phyloP scores from a whole-genome alignment of 495 filamentous ascomycete species.

The Neurospora tetraspora region DNA sequence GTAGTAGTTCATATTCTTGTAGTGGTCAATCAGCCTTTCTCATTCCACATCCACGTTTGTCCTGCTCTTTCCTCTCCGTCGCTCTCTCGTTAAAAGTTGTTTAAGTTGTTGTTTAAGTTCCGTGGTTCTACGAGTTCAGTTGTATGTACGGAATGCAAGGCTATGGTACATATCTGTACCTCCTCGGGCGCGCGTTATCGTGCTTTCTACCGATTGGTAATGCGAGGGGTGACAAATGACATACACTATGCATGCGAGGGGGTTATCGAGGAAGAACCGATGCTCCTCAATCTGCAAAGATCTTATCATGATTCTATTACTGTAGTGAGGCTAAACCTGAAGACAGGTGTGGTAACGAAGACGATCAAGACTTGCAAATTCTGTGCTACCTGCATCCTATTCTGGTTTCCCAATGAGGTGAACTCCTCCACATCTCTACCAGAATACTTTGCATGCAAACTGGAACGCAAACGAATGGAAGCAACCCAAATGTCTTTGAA shows the following conservation, averaged over 20 bases:
- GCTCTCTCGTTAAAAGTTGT: neutral
- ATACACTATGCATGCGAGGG: neutral
- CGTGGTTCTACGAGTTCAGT: neutral
- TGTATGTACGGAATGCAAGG: neutral
- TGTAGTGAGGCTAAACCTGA: neutral
- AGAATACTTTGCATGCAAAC: neutral
- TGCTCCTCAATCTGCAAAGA: neutral
- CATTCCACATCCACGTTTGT: neutral
- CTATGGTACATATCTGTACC: neutral
- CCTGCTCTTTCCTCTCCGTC: too few relatives aligned
- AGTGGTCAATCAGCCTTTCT: neutral
- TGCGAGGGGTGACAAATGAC: neutral
- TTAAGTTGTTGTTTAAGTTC: too few relatives aligned
- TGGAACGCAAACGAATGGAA: neutral
- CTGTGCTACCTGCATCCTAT: neutral
- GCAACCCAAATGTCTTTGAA: too few relatives aligned
- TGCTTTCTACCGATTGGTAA: neutral
- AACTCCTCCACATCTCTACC: neutral
- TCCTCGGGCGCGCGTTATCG: neutral
- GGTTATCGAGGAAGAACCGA: neutral
- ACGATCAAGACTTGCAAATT: neutral
- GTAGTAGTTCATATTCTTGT: neutral
- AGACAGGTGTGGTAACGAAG: neutral
- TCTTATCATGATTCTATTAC: neutral
- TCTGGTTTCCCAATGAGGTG: neutral